Base-by-base conservation (phyloP, 2,329 filamentous ascomycete species). In the Sarocladiaceae sp. region DNA sequence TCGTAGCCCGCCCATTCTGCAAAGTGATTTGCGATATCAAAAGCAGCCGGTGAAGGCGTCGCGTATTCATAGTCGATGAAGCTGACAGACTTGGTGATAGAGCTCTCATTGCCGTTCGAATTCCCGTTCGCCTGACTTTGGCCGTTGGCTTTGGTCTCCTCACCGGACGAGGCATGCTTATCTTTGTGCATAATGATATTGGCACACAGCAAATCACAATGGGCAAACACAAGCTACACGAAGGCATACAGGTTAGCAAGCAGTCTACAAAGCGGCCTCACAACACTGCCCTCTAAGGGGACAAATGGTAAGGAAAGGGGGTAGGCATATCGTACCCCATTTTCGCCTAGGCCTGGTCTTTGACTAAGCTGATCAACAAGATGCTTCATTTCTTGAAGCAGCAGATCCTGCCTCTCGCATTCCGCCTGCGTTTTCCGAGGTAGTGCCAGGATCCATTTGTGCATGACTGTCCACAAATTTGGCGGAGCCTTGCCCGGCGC, bases 11-110 rank as follows among this genome's bases (percentile, higher is more conserved):
- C 92, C 93, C 94, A 99, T 72, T 99, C 94, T 46, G 94, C 91
- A 66, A 99, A 96, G 75, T 99, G 94, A 72, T 99, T 99, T 49
- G 93, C 87, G 60, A 99, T 85, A 67, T 99, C 94, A 70, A 99
- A 99, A 2, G 93, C 92, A 3, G 92, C 91, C 1, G 93, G 93
- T 1, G 92, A 93, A 2, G 94, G 92, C 4, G 90, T 94, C 13
- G 92, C 91, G 70, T 99, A 99, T 70, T 99, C 94, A 74, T 97
- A 99, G 72, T 99, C 94, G 67, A 99, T 99, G 71, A 99, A 97
- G 64, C 82, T 77, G 47, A 79, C 74, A 17, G 29, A 23, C 18
- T 50, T 18, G 11, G 47, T 50, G 5, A 18, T 20, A 37, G 33
- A 12, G 17, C 17, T 26, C 10, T 25, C 47, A 10, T 50, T 36